A percentile compares a stretch with the other conserved stretches of the same genome.
phyloP scores from a whole-genome alignment of 208 protist species.

The Trypanosoma caninum region DNA sequence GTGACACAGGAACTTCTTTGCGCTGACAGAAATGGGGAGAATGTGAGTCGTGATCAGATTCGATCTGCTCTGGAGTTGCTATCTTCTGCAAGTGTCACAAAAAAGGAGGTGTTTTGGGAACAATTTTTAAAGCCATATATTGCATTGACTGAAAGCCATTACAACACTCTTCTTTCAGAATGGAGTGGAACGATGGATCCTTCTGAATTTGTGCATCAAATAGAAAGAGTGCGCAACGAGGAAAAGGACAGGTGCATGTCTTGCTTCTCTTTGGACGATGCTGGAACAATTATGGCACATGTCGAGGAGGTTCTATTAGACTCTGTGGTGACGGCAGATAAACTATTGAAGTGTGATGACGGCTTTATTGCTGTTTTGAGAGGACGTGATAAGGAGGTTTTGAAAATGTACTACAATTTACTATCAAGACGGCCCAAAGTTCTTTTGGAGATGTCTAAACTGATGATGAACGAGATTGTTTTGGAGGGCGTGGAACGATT shows the following conservation, averaged over 20 bases:
- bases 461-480: constrained; percentile 50
- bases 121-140: constrained; percentile 75
- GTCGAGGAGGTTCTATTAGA: constrained; percentile 61
- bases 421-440: constrained; percentile 52
- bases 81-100: constrained; percentile 66
- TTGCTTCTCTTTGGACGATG: constrained; percentile 60
- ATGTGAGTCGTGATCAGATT: constrained; percentile 45
- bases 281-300: constrained; percentile 46
- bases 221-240: constrained; percentile 37
- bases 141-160: constrained; percentile 43
- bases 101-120: constrained; percentile 57
- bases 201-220: constrained; percentile 34
- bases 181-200: constrained; percentile 36
- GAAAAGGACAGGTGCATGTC: constrained; percentile 49
- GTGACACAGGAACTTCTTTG: constrained; percentile 61
- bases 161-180: constrained; percentile 34
- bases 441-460: constrained; percentile 33
- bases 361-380: constrained; percentile 48
- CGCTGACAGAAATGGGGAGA: constrained; percentile 31
- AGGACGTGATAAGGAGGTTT: constrained; percentile 37
- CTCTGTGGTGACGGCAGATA: constrained; percentile 35
- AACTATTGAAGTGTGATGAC: constrained; percentile 39
- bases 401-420: constrained; percentile 55
- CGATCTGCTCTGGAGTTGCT: constrained; percentile 61
- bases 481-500: constrained; percentile 44